Evolutionary conservation across 1,284 basidiomycete genomes (phyloP), one percentile per base, ranked within the genome.

Genomic region (Sporisorium exsertum): DNA sequence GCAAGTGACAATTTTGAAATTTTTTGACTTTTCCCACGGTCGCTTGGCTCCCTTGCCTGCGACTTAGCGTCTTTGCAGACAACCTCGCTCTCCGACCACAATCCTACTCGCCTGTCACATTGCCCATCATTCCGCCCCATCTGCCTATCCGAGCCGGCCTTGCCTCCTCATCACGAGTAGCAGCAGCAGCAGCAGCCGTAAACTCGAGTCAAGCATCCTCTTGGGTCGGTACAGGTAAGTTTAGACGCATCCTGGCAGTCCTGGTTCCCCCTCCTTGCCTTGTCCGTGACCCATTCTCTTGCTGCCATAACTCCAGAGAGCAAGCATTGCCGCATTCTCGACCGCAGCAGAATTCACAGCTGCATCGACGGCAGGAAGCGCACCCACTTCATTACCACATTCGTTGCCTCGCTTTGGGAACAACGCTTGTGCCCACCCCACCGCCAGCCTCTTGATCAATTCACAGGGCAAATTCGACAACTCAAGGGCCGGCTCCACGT

Each of bases 71-170:
- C 37, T 32, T 10, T 32, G 37, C 15, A 40, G 37, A 40, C 42
- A 20, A 18, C 37, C 35, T 54, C 42, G 22, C 52, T 50, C 24
- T 50, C 26, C 22, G 5, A 45, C 33, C 52, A 24, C 15, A 49
- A n/a, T 56, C 22, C 58, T 27, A 52, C 12, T 26, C 29, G n/a
- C 29, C n/a, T 29, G 10, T 35, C 37, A 37, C 37, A 13, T 65
- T 47, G 69, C 63, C 59, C 63, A 71, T 54, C 63, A 71, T 71
- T 58, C 63, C 63, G 69, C 55, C 63, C 47, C 59, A 58, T 52
- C 47, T 56, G 13, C 32, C 51, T 9, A 27, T 71, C 45, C 33
- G 59, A 59, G 63, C 63, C 55, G 55, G 63, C 69, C 51, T 59
- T 15, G 63, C 63, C 53, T 58, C 56, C 63, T 71, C 69, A 43